phyloP scores from a whole-genome alignment of 2,329 filamentous ascomycete genomes.

The Claviceps capensis region DNA sequence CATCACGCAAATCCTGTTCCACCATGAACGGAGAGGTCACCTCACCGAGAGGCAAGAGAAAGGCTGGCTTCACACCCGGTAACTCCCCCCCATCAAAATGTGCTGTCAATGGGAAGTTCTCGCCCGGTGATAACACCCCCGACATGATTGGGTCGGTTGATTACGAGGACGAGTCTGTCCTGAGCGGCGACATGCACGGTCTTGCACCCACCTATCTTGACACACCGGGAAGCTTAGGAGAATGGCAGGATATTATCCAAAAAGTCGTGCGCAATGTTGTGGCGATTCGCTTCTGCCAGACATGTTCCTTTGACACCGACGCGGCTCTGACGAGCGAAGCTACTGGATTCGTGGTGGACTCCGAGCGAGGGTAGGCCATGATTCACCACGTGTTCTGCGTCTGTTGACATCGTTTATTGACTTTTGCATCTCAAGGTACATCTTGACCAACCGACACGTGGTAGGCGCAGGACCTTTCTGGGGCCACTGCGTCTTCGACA shows the following conservation, averaged over 20 bases:
- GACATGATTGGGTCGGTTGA: conserved; percentile 22
- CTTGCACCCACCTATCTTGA: conserved; percentile 21
- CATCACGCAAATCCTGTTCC: conserved; percentile 2
- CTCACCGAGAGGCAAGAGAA: conserved; percentile 36
- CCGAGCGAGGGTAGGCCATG: conserved; percentile 59
- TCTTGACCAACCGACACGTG: conserved; percentile 82
- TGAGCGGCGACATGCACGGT: conserved; percentile 25
- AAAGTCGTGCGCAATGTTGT: conserved; percentile 90
- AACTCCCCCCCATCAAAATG: conserved; percentile 22
- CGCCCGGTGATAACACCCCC: conserved; percentile 35
- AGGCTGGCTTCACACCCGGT: conserved; percentile 31
- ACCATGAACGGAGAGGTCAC: conserved; percentile 30
- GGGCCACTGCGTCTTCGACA: conserved; percentile 97
- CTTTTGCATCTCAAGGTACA: conserved; percentile 39
- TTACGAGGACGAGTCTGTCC: conserved; percentile 28
- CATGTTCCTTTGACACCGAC: conserved; percentile 96
- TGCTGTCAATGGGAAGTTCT: conserved; percentile 32
- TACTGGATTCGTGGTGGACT: conserved; percentile 94
- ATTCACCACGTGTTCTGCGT: no score
- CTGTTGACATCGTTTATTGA: not conserved
- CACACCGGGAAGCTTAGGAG: conserved; percentile 31
- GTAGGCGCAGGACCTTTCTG: conserved; percentile 93
- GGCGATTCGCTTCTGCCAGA: conserved; percentile 98
- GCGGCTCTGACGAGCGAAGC: conserved; percentile 86
- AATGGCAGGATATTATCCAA: conserved; percentile 95